phyloP scores from a whole-genome alignment of 1,284 basidiomycete species.

The Heterobasidion annosum region DNA sequence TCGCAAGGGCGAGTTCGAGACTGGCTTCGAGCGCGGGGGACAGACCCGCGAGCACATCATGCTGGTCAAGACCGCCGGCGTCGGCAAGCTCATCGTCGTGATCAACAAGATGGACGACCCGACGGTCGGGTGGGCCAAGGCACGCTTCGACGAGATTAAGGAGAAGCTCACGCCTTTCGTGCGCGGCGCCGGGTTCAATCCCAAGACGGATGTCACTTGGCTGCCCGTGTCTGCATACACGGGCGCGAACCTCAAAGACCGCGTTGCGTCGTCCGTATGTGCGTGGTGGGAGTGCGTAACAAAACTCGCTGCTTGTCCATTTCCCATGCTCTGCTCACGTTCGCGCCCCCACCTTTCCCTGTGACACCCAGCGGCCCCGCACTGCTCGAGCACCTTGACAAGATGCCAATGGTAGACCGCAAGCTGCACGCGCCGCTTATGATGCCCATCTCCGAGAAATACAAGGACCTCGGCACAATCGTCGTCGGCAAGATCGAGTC shows the following conservation, averaged over 20 bases:
- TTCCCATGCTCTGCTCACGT: no score
- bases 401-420: conserved; percentile 84
- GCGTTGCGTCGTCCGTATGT: conserved; percentile 55
- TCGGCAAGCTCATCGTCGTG: conserved; percentile 79
- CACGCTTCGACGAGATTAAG: conserved; percentile 83
- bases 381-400: conserved; percentile 79
- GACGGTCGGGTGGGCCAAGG: conserved; percentile 84
- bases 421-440: conserved; percentile 40
- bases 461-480: conserved; percentile 96
- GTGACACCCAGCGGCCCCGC: conserved; percentile 56
- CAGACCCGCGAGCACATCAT: conserved; percentile 97
- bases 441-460: conserved; percentile 95
- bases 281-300: conserved; percentile 79
- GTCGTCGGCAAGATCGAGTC: conserved; percentile 95
- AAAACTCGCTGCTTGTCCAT: no score
- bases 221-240: conserved; percentile 91
- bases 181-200: conserved; percentile 82
- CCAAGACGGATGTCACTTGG: conserved; percentile 86
- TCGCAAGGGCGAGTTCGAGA: conserved; percentile 97
- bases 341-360: no score
- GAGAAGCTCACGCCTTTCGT: conserved; percentile 86
- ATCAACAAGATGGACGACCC: conserved; percentile 98
- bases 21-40: conserved; percentile 92
- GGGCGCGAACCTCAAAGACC: conserved; percentile 86
- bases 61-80: conserved; percentile 95